Base-by-base conservation (phyloP, 345 rosid genomes). In the Acer saccharum region DNA sequence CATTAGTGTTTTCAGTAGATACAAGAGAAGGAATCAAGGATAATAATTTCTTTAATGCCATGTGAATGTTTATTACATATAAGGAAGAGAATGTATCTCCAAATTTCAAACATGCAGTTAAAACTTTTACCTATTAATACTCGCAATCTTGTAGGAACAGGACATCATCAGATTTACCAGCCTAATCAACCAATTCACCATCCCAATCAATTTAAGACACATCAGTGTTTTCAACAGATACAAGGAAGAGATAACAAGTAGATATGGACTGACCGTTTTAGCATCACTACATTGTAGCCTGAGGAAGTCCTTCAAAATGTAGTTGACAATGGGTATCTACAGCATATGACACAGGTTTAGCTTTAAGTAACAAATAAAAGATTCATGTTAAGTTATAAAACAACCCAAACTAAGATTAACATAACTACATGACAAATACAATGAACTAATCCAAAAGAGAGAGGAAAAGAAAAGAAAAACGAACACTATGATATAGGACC, bases 281-380 rank as follows among this genome's bases (percentile, higher is more conserved):
- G 94, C 90, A 77, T 93, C 93, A 68, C 96, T 90, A 71, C 83
- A 80, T 84, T 93, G 93, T 57, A 86, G 90, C 87, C 92, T 94
- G 65, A 92, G 89, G 78, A 98, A 91, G 80, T 84, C 87, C 66
- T 81, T 89, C 77, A 95, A 88, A 69, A 92, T 86, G 78, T 84
- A 84, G 84, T 86, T 91, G 86, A 92, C 94, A 74, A 84, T 84
- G 71, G 93, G 93, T 65, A 83, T 74, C 94, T 92, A 86, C 82
- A 83, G 25, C 14, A 20, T 58, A 43, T 43, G 48, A 69, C 46
- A 78, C 35, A 17, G 41, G 55, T 55, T 77, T 21, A 62, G 81
- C 66, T 71, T 43, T 43, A 43, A 43, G 58, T 46, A 72, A 73
- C 69, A 71, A 25, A 57, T 17, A 10, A 77, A 17, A 32, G 0